Percentiles rank a stretch among this genome's conserved stretches.
phyloP scores from a whole-genome alignment of 139 green algal species.

The Chlorella ohadii region DNA sequence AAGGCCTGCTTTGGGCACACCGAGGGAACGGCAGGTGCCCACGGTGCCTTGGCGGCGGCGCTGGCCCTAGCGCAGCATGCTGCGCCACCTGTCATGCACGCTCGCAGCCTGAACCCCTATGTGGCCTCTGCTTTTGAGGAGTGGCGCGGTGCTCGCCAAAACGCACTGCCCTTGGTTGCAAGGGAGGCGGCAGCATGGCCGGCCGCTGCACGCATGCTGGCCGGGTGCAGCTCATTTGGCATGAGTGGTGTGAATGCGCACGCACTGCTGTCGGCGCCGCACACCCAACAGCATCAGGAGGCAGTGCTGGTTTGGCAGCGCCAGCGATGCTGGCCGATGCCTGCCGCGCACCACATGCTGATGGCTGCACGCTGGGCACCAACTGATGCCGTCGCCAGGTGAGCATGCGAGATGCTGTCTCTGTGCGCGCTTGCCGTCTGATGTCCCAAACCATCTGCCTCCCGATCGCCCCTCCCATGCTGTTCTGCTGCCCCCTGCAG shows the following conservation, averaged over 20 bases:
- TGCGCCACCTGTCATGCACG: slow-evolving; percentile 60
- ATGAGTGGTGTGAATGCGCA: slow-evolving; percentile 60
- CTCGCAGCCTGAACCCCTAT: slow-evolving; percentile 71
- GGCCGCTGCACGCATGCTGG: neutral
- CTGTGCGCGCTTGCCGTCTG: too few species aligned
- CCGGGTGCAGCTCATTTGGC: slow-evolving; percentile 45
- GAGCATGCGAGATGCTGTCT: neutral
- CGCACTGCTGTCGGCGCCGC: slow-evolving; percentile 16
- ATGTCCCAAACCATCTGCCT: neutral
- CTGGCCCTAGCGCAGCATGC: slow-evolving; percentile 10
- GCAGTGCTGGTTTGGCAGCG: slow-evolving; percentile 13
- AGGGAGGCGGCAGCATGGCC: neutral
- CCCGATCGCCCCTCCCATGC: neutral
- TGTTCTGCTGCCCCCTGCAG: neutral
- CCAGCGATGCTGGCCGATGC: slow-evolving; percentile 29
- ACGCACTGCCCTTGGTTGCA: neutral
- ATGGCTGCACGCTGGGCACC: neutral
- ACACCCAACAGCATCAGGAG: neutral
- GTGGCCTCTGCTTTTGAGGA: slow-evolving; percentile 41
- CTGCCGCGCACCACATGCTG: slow-evolving; percentile 25
- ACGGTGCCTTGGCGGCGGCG: slow-evolving; percentile 63
- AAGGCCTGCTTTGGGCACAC: slow-evolving; percentile 69
- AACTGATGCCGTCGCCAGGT: neutral
- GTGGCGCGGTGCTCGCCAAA: neutral
- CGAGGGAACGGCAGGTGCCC: slow-evolving; percentile 64